phyloP scores from a whole-genome alignment of 768 basidiomycete species.

The Termitomyces eurrhizus region DNA sequence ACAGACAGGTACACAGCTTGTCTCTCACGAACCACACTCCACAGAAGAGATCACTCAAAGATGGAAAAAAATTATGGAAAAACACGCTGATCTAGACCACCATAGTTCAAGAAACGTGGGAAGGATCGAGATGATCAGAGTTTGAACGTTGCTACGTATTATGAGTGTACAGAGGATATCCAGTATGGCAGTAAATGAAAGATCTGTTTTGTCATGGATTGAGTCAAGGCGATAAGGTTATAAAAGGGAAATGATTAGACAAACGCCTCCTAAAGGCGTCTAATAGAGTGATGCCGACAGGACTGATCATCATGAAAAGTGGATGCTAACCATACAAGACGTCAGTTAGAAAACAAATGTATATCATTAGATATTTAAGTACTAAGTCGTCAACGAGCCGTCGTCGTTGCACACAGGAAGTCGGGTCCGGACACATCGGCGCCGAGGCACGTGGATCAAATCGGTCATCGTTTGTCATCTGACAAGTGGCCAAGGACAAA shows the following conservation, averaged over 20 bases:
- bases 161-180: not conserved
- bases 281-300: not conserved
- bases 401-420: not conserved
- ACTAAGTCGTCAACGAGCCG: not conserved
- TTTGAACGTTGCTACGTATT: not conserved
- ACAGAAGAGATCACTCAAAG: no score
- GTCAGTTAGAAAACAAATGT: no score
- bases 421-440: not conserved
- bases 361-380: no score
- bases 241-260: not conserved
- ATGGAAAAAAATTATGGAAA: no score
- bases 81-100: no score
- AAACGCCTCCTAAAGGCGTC: not conserved
- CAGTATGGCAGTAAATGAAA: not conserved
- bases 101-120: no score
- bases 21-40: no score
- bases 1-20: no score
- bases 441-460: not conserved
- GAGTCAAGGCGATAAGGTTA: not conserved
- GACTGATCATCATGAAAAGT: slow-evolving; percentile 1
- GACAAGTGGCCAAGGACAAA: not conserved
- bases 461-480: not conserved
- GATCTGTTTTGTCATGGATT: not conserved
- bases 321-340: not conserved
- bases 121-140: no score